A percentile compares a stretch with the other conserved stretches of the same genome.
Conservation (phyloP, 2,329 filamentous ascomycete genomes). For the Botryotinia narcissicola region DNA sequence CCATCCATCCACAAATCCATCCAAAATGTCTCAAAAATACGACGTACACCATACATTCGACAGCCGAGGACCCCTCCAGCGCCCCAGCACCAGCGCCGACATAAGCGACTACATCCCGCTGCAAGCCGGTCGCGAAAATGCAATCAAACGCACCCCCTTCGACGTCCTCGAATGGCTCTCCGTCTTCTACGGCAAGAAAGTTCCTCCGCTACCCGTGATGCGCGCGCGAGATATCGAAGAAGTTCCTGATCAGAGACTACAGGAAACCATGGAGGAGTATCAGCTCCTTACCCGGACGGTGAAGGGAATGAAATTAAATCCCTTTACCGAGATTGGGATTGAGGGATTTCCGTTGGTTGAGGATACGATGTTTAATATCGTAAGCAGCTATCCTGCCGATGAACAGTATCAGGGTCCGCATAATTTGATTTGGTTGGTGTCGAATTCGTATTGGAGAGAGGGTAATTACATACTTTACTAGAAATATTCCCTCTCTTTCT, state of each 20-base stretch:
- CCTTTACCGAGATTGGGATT: background rate
- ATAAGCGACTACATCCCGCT: constrained; percentile 2
- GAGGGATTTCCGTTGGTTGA: background rate
- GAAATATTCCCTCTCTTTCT: background rate
- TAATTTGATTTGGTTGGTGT: background rate
- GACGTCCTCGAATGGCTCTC: background rate
- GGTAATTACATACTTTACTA: background rate
- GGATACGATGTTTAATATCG: background rate
- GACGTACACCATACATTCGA: background rate
- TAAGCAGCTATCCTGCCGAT: background rate
- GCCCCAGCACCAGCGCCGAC: background rate
- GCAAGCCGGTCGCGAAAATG: background rate
- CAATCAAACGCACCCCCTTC: background rate
- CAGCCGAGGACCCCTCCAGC: rapidly evolving
- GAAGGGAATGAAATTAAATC: background rate
- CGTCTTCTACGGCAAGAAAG: background rate
- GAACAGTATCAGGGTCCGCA: background rate
- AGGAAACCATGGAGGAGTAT: background rate
- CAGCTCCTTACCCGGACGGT: background rate
- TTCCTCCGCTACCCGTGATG: background rate
- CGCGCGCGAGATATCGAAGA: background rate
- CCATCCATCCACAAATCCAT: background rate
- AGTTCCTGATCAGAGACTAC: background rate
- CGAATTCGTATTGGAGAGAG: background rate
- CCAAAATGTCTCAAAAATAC: background rate